A percentile compares a stretch with the other conserved stretches of the same genome.
Evolutionary conservation across 202 grass and related monocot genomes (phyloP).

Genomic region (Elaeis oleifera): DNA sequence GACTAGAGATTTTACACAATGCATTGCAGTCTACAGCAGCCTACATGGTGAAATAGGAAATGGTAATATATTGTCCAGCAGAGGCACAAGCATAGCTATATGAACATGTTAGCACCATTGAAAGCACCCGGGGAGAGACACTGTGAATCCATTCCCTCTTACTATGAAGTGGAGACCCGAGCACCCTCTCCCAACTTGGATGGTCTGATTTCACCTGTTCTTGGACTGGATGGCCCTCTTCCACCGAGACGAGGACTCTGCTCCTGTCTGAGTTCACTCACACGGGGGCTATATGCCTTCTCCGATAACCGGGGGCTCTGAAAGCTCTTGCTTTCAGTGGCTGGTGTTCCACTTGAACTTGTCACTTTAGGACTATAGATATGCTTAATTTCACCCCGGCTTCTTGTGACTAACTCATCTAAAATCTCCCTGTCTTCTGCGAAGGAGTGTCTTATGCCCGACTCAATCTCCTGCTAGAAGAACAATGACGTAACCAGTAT

Average conservation of each 20-base stretch:
- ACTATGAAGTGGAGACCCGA: not conserved
- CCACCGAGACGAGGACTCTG: slow-evolving; percentile 27
- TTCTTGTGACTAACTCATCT: slow-evolving; percentile 81
- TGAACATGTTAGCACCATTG: no score
- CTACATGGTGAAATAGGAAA: no score
- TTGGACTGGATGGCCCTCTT: slow-evolving; percentile 39
- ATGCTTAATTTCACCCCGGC: slow-evolving; percentile 83
- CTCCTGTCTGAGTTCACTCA: slow-evolving; percentile 60
- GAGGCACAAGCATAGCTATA: no score
- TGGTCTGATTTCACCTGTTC: slow-evolving; percentile 26
- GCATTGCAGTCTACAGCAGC: no score
- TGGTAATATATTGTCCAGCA: no score
- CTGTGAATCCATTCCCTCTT: no score
- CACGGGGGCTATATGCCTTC: slow-evolving; percentile 59
- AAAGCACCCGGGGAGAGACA: no score
- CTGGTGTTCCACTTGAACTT: slow-evolving; percentile 70
- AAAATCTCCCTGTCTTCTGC: slow-evolving; percentile 68
- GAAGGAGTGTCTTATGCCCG: slow-evolving; percentile 24
- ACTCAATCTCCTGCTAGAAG: slow-evolving; percentile 62
- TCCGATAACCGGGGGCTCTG: slow-evolving; percentile 68
- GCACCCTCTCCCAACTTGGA: slow-evolving; percentile 57
- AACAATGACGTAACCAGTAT: not conserved
- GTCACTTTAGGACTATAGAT: slow-evolving; percentile 89
- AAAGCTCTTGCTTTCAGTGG: slow-evolving; percentile 42
- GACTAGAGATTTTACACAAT: no score